phyloP scores from a whole-genome alignment of 257 asterid genomes.

The Forsythia suspensa region DNA sequence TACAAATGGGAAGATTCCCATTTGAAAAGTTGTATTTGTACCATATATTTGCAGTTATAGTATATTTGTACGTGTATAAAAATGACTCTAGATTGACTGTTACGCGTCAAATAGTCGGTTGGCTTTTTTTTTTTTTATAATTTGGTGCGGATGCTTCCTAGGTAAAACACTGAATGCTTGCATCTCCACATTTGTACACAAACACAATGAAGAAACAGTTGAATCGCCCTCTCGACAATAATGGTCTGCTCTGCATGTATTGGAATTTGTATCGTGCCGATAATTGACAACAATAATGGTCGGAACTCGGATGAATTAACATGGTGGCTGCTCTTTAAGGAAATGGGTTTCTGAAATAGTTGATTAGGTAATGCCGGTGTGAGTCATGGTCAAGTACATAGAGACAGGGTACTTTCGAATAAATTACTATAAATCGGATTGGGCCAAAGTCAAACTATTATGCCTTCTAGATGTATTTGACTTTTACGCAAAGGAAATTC shows the following conservation, averaged over 20 bases:
- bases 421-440: background rate
- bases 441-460: background rate
- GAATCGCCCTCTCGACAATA: background rate
- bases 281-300: no score
- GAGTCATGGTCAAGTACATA: no score
- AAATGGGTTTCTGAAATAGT: no score
- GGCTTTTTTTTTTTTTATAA: no score
- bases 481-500: background rate
- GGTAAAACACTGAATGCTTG: background rate
- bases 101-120: background rate
- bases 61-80: slow-evolving; percentile 13
- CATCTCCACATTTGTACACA: background rate
- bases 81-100: background rate
- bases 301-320: no score
- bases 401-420: no score
- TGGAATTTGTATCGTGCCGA: no score
- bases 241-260: no score
- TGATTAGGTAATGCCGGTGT: no score
- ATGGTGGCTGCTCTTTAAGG: no score
- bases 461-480: background rate
- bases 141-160: background rate
- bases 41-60: slow-evolving; percentile 7
- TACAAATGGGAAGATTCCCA: slow-evolving; percentile 25
- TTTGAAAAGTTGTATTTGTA: slow-evolving; percentile 16
- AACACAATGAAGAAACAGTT: background rate